Evolutionary conservation across 768 basidiomycete genomes (phyloP).

Genomic region (Candolleomyces aberdarensis): DNA sequence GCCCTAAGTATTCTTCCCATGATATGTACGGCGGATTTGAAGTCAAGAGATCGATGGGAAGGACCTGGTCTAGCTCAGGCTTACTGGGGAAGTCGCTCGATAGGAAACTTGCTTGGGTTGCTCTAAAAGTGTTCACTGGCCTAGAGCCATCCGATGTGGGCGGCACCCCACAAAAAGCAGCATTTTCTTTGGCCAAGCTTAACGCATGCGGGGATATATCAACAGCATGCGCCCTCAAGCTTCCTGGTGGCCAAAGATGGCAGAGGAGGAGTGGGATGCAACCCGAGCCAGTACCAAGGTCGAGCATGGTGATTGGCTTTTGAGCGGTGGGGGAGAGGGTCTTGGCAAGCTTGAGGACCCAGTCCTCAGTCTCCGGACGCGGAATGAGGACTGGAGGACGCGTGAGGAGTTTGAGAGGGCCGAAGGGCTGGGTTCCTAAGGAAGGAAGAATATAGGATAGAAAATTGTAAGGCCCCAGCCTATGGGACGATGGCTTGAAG

Average conservation of each 20-base stretch:
- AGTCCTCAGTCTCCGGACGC: slow-evolving; percentile 91
- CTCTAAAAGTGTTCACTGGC: slow-evolving; percentile 37
- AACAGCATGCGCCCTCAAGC: slow-evolving; percentile 55
- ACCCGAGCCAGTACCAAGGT: slow-evolving; percentile 91
- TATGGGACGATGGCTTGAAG: no score
- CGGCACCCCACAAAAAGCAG: slow-evolving; percentile 37
- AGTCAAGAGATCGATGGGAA: slow-evolving; percentile 74
- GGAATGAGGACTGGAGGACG: slow-evolving; percentile 88
- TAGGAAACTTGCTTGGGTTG: slow-evolving; percentile 40
- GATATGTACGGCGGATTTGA: slow-evolving; percentile 90
- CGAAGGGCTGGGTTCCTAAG: slow-evolving; percentile 83
- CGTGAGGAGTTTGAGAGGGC: slow-evolving; percentile 68
- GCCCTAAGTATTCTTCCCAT: slow-evolving; percentile 52
- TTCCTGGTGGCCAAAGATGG: slow-evolving; percentile 56
- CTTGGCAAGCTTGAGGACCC: slow-evolving; percentile 61
- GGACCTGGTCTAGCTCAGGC: slow-evolving; percentile 14
- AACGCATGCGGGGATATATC: slow-evolving; percentile 67
- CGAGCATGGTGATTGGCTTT: slow-evolving; percentile 53
- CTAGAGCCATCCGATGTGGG: slow-evolving; percentile 17
- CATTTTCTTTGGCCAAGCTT: slow-evolving; percentile 47
- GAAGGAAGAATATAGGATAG: slow-evolving; percentile 5
- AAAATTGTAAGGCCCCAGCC: slow-evolving; percentile 11
- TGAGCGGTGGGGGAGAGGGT: slow-evolving; percentile 34
- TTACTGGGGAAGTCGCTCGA: slow-evolving; percentile 40
- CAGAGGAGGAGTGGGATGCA: slow-evolving; percentile 89